Evolutionary conservation across 305 asterid genomes (phyloP), one percentile per base, ranked within the genome.

Genomic region (Euphrasia arctica): DNA sequence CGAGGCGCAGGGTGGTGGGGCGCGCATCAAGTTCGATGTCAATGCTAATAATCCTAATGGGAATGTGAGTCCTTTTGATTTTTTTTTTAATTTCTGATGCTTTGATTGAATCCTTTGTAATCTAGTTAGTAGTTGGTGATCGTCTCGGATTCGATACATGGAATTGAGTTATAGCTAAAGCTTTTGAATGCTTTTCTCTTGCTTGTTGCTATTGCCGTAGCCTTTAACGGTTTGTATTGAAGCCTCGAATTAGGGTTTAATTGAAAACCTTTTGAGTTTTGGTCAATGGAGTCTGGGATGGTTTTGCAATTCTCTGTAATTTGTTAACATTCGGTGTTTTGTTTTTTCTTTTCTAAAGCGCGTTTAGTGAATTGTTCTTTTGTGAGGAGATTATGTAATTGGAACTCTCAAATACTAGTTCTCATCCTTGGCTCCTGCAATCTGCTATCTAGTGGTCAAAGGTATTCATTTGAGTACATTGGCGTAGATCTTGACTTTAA

Each of bases 11-110:
- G 97, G 99, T 32, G 85, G 80, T 10, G 51, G 66, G 32, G 91
- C 92, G 63, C 81, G 85, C 74, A 90, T 94, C 68, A 94, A 86
- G 79, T 94, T 94, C 74, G 95, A 85, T 68, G 85, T 81, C 73
- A 78, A 81, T 88, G 88, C 93, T 42, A 86, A 81, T 64, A 85
- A 83, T 69, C 69, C 85, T 11, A 65, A 59, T 36, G 99, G 87
- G 51, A 93, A 93, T 70, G 99, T 93, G 82, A 83, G 99, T 84
- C 51, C 54, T 59, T 56, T 18, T 58, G 22, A 18, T 18, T 57
- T 47, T 68, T 67, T 69, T 11, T 2, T 11, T 11, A 3, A 15
- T 51, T 65, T 54, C 10, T 29, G 47, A 9, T 57, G 42, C 9
- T 72, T 63, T 50, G 64, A 39, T 51, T 68, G 28, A 65, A 47